These are phyloP conservation scores for Boletellus ananiceps DNA, from an alignment of 768 basidiomycete species.

Conservation along the genomic window DNA sequence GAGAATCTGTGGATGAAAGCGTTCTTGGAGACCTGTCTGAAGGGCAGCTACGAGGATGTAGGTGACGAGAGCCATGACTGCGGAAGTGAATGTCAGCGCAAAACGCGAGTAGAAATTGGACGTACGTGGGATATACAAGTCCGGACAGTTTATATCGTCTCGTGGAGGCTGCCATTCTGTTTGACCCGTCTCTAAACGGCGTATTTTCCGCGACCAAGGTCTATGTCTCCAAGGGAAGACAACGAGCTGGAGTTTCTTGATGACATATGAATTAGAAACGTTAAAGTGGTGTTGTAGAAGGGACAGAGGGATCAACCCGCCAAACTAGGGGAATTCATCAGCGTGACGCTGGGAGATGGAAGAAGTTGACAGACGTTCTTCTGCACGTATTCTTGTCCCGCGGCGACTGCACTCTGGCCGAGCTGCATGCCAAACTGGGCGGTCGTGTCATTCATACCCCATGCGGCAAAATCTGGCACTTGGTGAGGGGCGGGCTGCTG, in stretches of 20 bases:
- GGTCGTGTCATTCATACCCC: conserved; percentile 90
- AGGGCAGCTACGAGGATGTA: conserved; percentile 89
- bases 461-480: conserved; percentile 53
- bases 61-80: conserved; percentile 94
- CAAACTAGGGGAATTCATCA: conserved; percentile 49
- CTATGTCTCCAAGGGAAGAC: conserved; percentile 95
- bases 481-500: conserved; percentile 35
- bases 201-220: conserved; percentile 74
- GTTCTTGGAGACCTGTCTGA: conserved; percentile 73
- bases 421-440: conserved; percentile 96
- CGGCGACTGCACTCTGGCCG: conserved; percentile 84
- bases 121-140: conserved; percentile 91
- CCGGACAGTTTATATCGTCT: conserved; percentile 93
- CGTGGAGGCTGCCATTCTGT: conserved; percentile 85
- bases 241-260: conserved; percentile 79
- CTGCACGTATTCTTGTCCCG: conserved; percentile 94
- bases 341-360: conserved; percentile 2
- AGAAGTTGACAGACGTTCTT: conserved; percentile 63
- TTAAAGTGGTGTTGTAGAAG: conserved; percentile 90
- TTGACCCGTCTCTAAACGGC: conserved; percentile 55
- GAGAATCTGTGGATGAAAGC: conserved; percentile 86
- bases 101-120: conserved; percentile 3
- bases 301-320: conserved; percentile 68
- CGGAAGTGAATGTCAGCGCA: conserved; percentile 11
- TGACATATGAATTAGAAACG: conserved; percentile 94